These are phyloP conservation scores for Pyricularia sp. DNA, from an alignment of 2,329 filamentous ascomycete genomes.

Conservation along the genomic window DNA sequence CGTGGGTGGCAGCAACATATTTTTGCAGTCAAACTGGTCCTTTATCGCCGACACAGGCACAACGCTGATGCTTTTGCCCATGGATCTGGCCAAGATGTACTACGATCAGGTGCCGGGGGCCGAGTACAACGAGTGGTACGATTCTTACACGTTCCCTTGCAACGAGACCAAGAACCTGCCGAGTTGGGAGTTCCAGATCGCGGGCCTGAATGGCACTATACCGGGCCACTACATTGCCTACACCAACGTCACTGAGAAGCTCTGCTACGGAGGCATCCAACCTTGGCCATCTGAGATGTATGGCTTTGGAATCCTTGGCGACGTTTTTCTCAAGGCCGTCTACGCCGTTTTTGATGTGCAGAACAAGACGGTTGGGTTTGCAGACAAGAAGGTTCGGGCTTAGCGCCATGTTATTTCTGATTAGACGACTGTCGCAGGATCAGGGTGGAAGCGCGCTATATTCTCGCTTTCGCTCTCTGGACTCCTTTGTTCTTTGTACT, in stretches of 20 bases:
- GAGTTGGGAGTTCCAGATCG: constrained; percentile 38
- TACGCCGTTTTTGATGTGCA: constrained; percentile 62
- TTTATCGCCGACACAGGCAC: constrained; percentile 63
- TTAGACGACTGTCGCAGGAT: not conserved
- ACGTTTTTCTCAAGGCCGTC: constrained; percentile 69
- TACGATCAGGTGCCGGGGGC: constrained; percentile 46
- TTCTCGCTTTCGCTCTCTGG: not conserved
- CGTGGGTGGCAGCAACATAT: constrained; percentile 19
- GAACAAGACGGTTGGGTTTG: constrained; percentile 35
- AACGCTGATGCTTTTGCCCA: constrained; percentile 52
- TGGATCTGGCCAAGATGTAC: constrained; percentile 47
- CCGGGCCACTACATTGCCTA: constrained; percentile 37
- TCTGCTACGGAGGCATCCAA: constrained; percentile 74
- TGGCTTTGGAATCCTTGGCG: constrained; percentile 60
- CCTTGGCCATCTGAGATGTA: constrained; percentile 29
- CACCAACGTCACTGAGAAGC: constrained; percentile 38
- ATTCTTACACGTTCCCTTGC: constrained; percentile 47
- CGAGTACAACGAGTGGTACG: constrained; percentile 31
- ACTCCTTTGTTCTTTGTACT: not conserved
- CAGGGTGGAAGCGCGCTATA: not conserved
- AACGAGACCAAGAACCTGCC: constrained; percentile 31
- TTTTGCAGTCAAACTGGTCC: constrained; percentile 30
- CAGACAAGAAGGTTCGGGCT: constrained; percentile 28
- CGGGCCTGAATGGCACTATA: constrained; percentile 32
- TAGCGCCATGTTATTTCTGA: not conserved